Percentiles rank a stretch among this genome's conserved stretches.
Evolutionary conservation across 2,329 filamentous ascomycete species (phyloP).

Genomic region (Thermothelomyces thermophilus): DNA sequence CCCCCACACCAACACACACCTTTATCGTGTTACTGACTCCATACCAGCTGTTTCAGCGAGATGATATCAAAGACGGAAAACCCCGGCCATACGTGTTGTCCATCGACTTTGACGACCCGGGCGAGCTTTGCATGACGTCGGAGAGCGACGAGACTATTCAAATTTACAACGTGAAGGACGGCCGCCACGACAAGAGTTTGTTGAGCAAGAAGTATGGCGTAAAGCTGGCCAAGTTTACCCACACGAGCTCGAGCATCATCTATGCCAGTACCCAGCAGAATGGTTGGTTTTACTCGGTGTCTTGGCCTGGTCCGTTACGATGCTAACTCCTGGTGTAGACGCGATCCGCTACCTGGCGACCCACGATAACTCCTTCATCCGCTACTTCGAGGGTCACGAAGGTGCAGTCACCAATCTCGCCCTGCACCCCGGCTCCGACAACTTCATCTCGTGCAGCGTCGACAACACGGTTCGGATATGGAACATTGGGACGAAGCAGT

Average conservation of each 20-base stretch:
- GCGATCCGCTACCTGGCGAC: constrained; percentile 81
- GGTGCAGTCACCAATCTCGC: constrained; percentile 75
- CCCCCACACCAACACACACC: no score
- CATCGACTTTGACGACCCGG: constrained; percentile 92
- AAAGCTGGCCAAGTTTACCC: constrained; percentile 89
- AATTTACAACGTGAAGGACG: constrained; percentile 88
- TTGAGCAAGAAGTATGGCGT: constrained; percentile 96
- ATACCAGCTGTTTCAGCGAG: constrained; percentile 52
- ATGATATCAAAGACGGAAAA: constrained; percentile 47
- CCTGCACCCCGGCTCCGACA: constrained; percentile 79
- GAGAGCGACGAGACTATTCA: constrained; percentile 94
- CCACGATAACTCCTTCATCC: constrained; percentile 93
- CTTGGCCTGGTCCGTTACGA: neutral
- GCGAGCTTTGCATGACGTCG: constrained; percentile 84
- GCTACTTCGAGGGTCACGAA: constrained; percentile 91
- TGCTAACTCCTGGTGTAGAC: constrained; percentile 41
- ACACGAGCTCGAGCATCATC: constrained; percentile 83
- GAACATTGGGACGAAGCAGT: constrained; percentile 76
- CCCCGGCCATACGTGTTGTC: constrained; percentile 67
- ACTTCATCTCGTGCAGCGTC: constrained; percentile 84
- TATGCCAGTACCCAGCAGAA: constrained; percentile 96
- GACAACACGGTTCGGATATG: constrained; percentile 90
- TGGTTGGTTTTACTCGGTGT: constrained; percentile 40
- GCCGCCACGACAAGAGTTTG: constrained; percentile 79
- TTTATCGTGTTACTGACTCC: no score